These are phyloP conservation scores for Penicillium sclerotigenum DNA, from an alignment of 2,329 filamentous ascomycete genomes.

Conservation along the genomic window DNA sequence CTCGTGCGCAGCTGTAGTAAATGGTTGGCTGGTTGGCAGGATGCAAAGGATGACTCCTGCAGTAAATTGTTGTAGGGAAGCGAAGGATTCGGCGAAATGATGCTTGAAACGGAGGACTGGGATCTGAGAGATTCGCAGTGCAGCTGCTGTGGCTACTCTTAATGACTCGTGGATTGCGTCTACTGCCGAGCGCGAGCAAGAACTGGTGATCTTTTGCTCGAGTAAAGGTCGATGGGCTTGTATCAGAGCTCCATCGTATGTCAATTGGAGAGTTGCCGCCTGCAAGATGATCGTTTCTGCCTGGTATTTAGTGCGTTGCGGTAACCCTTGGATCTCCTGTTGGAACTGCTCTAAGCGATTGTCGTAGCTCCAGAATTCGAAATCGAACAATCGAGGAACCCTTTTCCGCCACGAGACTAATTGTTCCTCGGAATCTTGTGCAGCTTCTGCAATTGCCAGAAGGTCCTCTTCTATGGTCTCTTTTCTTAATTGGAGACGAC, in stretches of 20 bases:
- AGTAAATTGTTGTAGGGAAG: slow-evolving; percentile 21
- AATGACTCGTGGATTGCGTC: slow-evolving; percentile 11
- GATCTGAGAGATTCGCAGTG: slow-evolving; percentile 29
- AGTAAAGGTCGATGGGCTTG: slow-evolving; percentile 25
- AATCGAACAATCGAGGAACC: slow-evolving; percentile 6
- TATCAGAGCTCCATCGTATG: slow-evolving; percentile 26
- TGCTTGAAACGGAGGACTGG: slow-evolving; percentile 26
- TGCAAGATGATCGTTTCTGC: slow-evolving; percentile 17
- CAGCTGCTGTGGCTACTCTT: slow-evolving; percentile 23
- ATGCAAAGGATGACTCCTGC: slow-evolving; percentile 30
- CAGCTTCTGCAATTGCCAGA: slow-evolving; percentile 7
- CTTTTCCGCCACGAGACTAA: background rate
- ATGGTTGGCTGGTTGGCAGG: slow-evolving; percentile 27
- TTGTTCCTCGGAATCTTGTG: slow-evolving; percentile 5
- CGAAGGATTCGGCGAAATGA: slow-evolving; percentile 25
- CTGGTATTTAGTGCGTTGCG: background rate
- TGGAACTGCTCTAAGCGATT: slow-evolving; percentile 1
- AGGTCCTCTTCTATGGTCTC: slow-evolving; percentile 6
- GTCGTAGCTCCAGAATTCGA: slow-evolving; percentile 4
- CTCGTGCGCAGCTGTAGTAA: slow-evolving; percentile 27
- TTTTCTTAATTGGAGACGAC: slow-evolving; percentile 19
- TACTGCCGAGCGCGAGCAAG: slow-evolving; percentile 3
- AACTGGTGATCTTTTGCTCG: slow-evolving; percentile 14
- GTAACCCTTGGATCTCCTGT: background rate
- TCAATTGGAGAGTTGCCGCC: slow-evolving; percentile 21